Conservation (phyloP, 768 basidiomycete genomes). For the Mycena vitilis region DNA sequence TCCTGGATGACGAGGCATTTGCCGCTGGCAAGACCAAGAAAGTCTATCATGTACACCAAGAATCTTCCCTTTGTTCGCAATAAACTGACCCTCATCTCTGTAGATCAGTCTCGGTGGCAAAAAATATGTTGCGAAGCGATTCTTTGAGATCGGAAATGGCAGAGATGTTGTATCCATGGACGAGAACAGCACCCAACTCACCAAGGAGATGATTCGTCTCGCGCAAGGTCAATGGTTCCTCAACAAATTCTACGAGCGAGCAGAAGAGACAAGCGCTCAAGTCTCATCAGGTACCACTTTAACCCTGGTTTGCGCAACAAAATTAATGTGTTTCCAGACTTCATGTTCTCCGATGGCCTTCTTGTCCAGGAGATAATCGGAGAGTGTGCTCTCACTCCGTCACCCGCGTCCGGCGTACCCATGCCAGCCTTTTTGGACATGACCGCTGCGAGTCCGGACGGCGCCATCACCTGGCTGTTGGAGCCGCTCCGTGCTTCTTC, state of each 20-base stretch:
- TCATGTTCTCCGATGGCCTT: constrained; percentile 6
- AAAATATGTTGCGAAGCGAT: constrained; percentile 3
- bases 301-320: not conserved
- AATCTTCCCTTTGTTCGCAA: not conserved
- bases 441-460: not conserved
- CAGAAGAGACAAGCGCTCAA: constrained; percentile 6
- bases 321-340: constrained; percentile 2
- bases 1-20: not conserved
- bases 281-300: not conserved
- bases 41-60: not conserved
- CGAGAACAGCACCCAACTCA: constrained; percentile 8
- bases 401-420: constrained; percentile 6
- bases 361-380: constrained; percentile 15
- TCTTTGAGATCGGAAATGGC: constrained; percentile 13
- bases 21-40: not conserved
- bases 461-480: constrained; percentile 12
- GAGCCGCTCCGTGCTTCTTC: constrained; percentile 9
- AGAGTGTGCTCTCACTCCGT: not conserved
- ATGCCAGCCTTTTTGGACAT: constrained; percentile 1
- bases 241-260: constrained; percentile 10
- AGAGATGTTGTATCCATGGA: not conserved
- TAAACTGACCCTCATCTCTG: not conserved
- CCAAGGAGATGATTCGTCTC: constrained; percentile 11
- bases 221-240: constrained; percentile 20
- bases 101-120: not conserved